Evolutionary conservation across 2,329 filamentous ascomycete genomes (phyloP), one percentile per base, ranked within the genome.

Genomic region (Penicillium sp.): DNA sequence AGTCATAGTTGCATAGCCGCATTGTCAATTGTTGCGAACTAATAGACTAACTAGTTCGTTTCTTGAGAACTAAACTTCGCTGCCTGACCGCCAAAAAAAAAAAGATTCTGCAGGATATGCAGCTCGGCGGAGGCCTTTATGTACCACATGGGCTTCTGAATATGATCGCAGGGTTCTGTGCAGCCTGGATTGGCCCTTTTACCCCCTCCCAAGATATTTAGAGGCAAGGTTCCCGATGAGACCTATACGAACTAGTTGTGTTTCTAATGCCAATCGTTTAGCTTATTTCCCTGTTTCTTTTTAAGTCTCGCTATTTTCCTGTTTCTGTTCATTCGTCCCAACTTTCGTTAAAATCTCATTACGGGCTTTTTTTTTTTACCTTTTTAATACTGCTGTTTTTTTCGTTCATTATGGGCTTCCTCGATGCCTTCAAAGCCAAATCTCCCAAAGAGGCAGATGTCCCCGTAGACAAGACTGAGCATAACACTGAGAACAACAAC

Each of bases 221-320:
- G 52, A 60, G 57, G 61, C 59, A 67, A 66, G 64, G 64, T 66
- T 48, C 19, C 51, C 42, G 39, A 62, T 65, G 62, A 66, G 65
- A 67, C 65, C 64, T 64, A 62, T 67, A 60, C 50, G 33, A 62
- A 62, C 51, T 55, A 47, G 62, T 52, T 50, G 52, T 43, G 38
- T 65, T 64, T 31, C 7, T 53, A 63, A 67, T 62, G 27, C 4
- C 56, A 62, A 61, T 58, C 44, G 7, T 35, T 57, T 61, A 51
- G 29, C 36, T 43, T n/a, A 33, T 50, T 49, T 25, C 27, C 8
- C 15, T 54, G 53, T 59, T 54, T 49, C 27, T 6, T 36, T 36
- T 44, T 43, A 44, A 52, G 47, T 45, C 33, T 27, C 35, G 44
- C 4, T 23, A 9, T 21, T 50, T 48, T 35, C 49, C 27, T 57